A percentile compares a stretch with the other conserved stretches of the same genome.
Evolutionary conservation across 176 grass and related monocot species (phyloP).

Genomic region (Oryza glumipatula): DNA sequence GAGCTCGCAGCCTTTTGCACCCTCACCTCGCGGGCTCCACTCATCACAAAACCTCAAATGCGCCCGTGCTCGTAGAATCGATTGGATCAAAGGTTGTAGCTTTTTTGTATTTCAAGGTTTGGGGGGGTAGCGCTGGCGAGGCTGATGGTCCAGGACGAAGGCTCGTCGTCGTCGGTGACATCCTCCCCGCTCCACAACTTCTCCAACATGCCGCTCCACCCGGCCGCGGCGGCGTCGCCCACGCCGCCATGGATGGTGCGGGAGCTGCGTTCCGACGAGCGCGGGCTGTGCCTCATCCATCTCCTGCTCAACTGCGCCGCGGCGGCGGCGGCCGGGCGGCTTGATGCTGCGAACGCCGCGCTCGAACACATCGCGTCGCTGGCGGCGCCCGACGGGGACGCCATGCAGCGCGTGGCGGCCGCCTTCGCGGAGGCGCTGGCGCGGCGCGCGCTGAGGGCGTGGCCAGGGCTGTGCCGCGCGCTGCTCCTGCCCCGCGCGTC

Average conservation of each 20-base stretch:
- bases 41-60: conserved; percentile 9
- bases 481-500: conserved; percentile 45
- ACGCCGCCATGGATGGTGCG: conserved; percentile 46
- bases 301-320: conserved; percentile 89
- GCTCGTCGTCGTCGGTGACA: conserved; percentile 71
- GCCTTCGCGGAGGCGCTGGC: conserved; percentile 73
- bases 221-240: conserved; percentile 18
- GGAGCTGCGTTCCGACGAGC: conserved; percentile 85
- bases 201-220: conserved; percentile 75
- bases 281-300: conserved; percentile 92
- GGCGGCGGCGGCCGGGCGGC: conserved; percentile 42
- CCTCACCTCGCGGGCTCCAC: no score
- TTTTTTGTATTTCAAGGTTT: neutral
- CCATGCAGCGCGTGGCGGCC: conserved; percentile 91
- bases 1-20: conserved; percentile 15
- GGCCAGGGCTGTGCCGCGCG: conserved; percentile 69
- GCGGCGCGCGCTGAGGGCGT: conserved; percentile 66
- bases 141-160: conserved; percentile 76
- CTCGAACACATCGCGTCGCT: conserved; percentile 79
- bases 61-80: conserved; percentile 37
- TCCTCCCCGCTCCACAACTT: conserved; percentile 79
- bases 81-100: neutral
- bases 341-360: conserved; percentile 68
- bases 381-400: conserved; percentile 72
- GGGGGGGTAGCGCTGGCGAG: conserved; percentile 18